A percentile compares a stretch with the other conserved stretches of the same genome.
phyloP scores from a whole-genome alignment of 2,329 filamentous ascomycete species.

The Aspergillus ruber region DNA sequence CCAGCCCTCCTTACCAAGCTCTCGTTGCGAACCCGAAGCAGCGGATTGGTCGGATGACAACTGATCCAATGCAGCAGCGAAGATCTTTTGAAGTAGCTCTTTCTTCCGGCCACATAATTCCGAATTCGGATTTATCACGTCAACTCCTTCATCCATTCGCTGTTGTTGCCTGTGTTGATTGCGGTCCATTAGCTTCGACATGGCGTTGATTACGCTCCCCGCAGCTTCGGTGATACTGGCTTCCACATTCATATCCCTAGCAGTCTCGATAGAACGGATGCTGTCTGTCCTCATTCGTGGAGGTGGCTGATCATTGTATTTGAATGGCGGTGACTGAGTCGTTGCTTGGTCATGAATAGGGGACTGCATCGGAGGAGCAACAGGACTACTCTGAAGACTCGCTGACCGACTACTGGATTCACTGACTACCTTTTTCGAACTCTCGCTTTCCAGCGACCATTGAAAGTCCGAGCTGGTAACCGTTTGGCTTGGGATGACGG shows the following conservation, averaged over 20 bases:
- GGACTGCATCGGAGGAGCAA: neutral
- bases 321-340: constrained; percentile 10
- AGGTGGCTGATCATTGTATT: constrained; percentile 5
- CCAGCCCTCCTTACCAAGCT: constrained; percentile 17
- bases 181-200: constrained; percentile 27
- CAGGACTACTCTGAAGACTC: neutral
- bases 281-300: neutral
- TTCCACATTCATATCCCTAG: constrained; percentile 9
- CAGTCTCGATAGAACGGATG: constrained; percentile 2
- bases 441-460: constrained; percentile 3
- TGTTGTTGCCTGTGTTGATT: constrained; percentile 17
- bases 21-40: neutral
- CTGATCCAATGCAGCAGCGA: constrained; percentile 22
- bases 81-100: constrained; percentile 27
- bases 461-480: neutral
- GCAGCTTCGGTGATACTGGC: constrained; percentile 23
- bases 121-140: constrained; percentile 11
- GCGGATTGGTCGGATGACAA: constrained; percentile 10
- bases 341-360: neutral
- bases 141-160: constrained; percentile 15
- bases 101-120: constrained; percentile 22
- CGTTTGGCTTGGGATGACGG: constrained; percentile 2
- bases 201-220: constrained; percentile 25
- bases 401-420: constrained; percentile 1
- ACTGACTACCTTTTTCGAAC: constrained; percentile 1